Conservation (phyloP, 1,139 yeast species). For the Maudiozyma humilis region DNA sequence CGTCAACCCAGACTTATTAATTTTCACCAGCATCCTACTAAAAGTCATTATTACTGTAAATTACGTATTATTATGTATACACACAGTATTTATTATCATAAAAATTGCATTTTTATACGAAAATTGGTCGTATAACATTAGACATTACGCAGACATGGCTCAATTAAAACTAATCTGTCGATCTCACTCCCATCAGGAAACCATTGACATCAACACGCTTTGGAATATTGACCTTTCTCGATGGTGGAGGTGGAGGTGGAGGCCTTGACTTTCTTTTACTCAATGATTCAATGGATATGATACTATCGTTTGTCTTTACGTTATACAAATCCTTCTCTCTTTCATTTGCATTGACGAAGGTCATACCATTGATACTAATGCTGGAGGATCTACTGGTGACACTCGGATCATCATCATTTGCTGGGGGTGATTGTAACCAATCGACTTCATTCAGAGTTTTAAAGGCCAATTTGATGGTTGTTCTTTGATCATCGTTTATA, state of each 20-base stretch:
- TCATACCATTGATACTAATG: conserved; percentile 8
- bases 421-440: conserved; percentile 37
- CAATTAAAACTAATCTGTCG: background rate
- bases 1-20: no score
- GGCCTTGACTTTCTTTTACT: conserved; percentile 25
- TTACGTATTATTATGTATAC: no score
- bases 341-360: conserved; percentile 3
- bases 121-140: no score
- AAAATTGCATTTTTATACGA: no score
- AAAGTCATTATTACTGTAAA: no score
- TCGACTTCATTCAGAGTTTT: conserved; percentile 48
- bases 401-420: conserved; percentile 7
- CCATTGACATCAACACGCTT: conserved; percentile 4
- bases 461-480: conserved; percentile 52
- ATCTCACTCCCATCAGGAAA: conserved; percentile 6
- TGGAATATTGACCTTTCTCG: conserved; percentile 17
- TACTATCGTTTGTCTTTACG: conserved; percentile 12
- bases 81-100: no score
- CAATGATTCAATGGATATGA: conserved; percentile 32
- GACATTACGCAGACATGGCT: no score
- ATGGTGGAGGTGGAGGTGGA: conserved; percentile 33
- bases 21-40: no score
- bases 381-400: conserved; percentile 17
- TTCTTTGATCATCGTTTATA: conserved; percentile 29
- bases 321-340: conserved; percentile 7